Evolutionary conservation across 2,329 filamentous ascomycete species (phyloP).

Genomic region (Pezicula carpinea): DNA sequence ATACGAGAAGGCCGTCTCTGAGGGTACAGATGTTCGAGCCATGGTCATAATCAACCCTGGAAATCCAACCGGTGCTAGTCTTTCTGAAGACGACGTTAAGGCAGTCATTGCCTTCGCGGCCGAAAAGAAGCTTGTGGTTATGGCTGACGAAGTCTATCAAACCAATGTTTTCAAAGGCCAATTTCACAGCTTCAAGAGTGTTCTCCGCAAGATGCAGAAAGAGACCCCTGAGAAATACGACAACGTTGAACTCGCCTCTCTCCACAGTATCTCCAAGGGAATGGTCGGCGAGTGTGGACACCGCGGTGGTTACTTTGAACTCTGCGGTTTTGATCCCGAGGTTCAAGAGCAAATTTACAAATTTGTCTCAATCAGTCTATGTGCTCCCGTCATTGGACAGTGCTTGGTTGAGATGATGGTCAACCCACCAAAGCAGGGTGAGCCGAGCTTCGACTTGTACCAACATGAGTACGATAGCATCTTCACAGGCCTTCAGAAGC

Average conservation of each 20-base stretch:
- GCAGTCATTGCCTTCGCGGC: conserved; percentile 83
- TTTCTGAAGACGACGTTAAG: conserved; percentile 74
- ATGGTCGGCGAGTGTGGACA: conserved; percentile 99
- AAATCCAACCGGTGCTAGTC: conserved; percentile 89
- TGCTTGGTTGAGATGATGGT: conserved; percentile 98
- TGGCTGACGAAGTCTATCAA: conserved; percentile 98
- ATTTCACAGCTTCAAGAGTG: conserved; percentile 94
- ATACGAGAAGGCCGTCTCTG: conserved; percentile 67
- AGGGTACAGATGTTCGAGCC: conserved; percentile 82
- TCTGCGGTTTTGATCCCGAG: conserved; percentile 78
- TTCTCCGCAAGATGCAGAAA: conserved; percentile 75
- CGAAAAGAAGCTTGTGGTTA: conserved; percentile 78
- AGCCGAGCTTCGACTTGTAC: conserved; percentile 82
- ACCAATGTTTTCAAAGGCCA: conserved; percentile 95
- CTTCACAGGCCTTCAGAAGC: conserved; percentile 69
- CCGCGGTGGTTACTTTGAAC: conserved; percentile 95
- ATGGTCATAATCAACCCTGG: conserved; percentile 98
- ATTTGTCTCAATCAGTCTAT: conserved; percentile 95
- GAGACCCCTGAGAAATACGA: conserved; percentile 73
- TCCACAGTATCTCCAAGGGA: conserved; percentile 94
- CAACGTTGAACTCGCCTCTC: conserved; percentile 78
- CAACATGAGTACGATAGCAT: conserved; percentile 80
- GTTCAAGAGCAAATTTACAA: conserved; percentile 97
- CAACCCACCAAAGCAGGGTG: conserved; percentile 81
- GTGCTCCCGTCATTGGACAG: conserved; percentile 91